Base-by-base conservation (phyloP, 164 flowering plant genomes). In the Magnolia officinalis region DNA sequence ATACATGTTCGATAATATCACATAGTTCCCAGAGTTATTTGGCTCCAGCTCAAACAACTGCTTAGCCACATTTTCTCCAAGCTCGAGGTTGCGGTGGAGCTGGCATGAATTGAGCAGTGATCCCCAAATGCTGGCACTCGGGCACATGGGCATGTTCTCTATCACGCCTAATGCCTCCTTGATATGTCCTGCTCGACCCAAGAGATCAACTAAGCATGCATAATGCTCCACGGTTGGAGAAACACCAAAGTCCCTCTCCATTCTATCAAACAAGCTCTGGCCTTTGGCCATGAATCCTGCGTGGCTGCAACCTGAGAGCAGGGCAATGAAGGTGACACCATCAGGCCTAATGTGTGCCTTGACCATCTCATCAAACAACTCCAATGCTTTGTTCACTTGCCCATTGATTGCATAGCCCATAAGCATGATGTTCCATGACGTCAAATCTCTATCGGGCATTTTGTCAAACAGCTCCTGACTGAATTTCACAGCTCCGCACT, bases 61-160 rank as follows among this genome's bases (percentile, higher is more conserved):
- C 80, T 84, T 87, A 24, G 87, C 89, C 37, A 86, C 86, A 73
- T 76, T 80, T 82, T 87, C 90, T 31, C 87, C 91, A 79, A 87
- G 79, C 49, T 10, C 81, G 64, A 69, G 75, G 80, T 89, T 72
- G 3, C 52, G 75, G 72, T 90, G 91, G 75, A 84, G 76, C 75
- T 76, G 90, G 67, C 89, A 88, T 1, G 92, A 86, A 77, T 88
- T 84, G 1, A 93, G 87, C 74, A 93, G 85, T 76, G 86, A 84
- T 6, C 95, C 78, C 96, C 94, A 91, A 7, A 92, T 63, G 1
- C 87, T 86, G 16, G 85, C 90, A 66, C 90, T 90, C 2, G 92
- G 91, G 72, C 77, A 64, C 75, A 87, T 78, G 6, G 94, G 91
- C 94, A 92, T 93, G 81, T 72, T 79, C 70, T 82, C 75, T 80